A percentile compares a stretch with the other conserved stretches of the same genome.
These are phyloP conservation scores for Hirsutella rhossiliensis DNA, from an alignment of 2,329 filamentous ascomycete genomes.

Conservation along the genomic window DNA sequence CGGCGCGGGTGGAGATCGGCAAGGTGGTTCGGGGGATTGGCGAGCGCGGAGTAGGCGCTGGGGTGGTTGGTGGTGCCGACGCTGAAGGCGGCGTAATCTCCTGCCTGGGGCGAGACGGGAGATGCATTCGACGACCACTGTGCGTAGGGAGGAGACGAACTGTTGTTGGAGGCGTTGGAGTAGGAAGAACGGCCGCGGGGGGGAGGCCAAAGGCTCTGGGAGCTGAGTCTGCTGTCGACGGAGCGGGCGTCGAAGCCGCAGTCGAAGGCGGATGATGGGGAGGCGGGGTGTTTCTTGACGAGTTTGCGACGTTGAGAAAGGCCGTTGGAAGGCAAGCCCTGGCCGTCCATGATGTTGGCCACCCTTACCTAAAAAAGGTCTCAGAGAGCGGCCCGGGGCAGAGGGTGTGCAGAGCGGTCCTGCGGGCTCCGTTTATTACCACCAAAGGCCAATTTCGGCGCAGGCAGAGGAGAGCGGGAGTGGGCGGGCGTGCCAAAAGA, in stretches of 20 bases:
- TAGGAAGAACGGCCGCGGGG: constrained; percentile 36
- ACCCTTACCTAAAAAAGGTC: constrained; percentile 12
- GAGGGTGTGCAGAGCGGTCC: constrained; percentile 7
- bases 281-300: constrained; percentile 47
- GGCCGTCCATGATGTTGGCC: constrained; percentile 33
- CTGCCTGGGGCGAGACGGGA: constrained; percentile 30
- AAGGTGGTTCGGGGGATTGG: constrained; percentile 9
- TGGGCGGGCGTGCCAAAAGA: constrained; percentile 1
- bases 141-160: constrained; percentile 33
- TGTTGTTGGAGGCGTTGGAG: constrained; percentile 37
- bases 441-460: background rate
- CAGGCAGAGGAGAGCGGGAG: constrained; percentile 6
- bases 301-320: constrained; percentile 46
- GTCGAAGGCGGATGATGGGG: constrained; percentile 38
- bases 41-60: constrained; percentile 5
- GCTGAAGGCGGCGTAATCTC: constrained; percentile 13
- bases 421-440: constrained; percentile 4
- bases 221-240: constrained; percentile 51
- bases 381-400: constrained; percentile 7
- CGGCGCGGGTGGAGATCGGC: constrained; percentile 8
- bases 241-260: constrained; percentile 42
- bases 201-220: constrained; percentile 47
- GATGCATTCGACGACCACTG: constrained; percentile 33
- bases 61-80: constrained; percentile 14
- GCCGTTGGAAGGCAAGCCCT: constrained; percentile 29